Percentiles rank a stretch among this genome's conserved stretches.
These are phyloP conservation scores for Monascus ruber DNA, from an alignment of 2,329 filamentous ascomycete species.

Conservation along the genomic window DNA sequence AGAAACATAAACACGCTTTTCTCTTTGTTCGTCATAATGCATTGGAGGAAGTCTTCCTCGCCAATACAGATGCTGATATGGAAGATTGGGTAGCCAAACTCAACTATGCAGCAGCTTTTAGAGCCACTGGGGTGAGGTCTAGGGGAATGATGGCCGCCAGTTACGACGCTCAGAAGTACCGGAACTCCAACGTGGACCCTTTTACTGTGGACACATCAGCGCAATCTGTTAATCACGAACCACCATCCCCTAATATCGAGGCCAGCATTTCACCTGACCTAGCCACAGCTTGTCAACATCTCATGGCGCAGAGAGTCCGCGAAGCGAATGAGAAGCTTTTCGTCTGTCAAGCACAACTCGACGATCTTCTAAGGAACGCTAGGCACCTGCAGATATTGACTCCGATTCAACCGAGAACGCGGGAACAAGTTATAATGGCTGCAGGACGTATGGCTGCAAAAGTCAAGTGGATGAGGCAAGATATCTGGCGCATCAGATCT, in stretches of 20 bases:
- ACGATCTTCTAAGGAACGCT: slow-evolving; percentile 74
- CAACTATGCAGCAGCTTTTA: slow-evolving; percentile 91
- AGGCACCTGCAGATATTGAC: slow-evolving; percentile 80
- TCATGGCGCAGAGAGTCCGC: slow-evolving; percentile 72
- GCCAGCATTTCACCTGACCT: slow-evolving; percentile 80
- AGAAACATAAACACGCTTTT: slow-evolving; percentile 88
- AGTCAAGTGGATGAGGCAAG: slow-evolving; percentile 85
- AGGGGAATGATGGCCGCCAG: slow-evolving; percentile 65
- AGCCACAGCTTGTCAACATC: slow-evolving; percentile 64
- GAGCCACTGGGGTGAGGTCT: slow-evolving; percentile 82
- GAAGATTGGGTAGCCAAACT: slow-evolving; percentile 95
- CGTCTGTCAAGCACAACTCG: slow-evolving; percentile 62
- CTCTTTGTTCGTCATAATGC: slow-evolving; percentile 78
- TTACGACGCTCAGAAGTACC: slow-evolving; percentile 63
- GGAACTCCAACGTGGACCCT: slow-evolving; percentile 55
- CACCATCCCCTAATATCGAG: slow-evolving; percentile 60
- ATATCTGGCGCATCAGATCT: slow-evolving; percentile 85
- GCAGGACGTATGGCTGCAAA: slow-evolving; percentile 77
- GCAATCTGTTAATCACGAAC: slow-evolving; percentile 56
- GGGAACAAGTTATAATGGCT: slow-evolving; percentile 74
- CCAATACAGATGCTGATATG: slow-evolving; percentile 80
- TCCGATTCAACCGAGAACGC: slow-evolving; percentile 79
- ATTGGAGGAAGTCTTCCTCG: slow-evolving; percentile 79
- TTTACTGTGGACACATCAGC: slow-evolving; percentile 46
- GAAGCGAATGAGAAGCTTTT: slow-evolving; percentile 73